phyloP scores from a whole-genome alignment of 139 green algal genomes.

The Pseudopediastrum boryanum region DNA sequence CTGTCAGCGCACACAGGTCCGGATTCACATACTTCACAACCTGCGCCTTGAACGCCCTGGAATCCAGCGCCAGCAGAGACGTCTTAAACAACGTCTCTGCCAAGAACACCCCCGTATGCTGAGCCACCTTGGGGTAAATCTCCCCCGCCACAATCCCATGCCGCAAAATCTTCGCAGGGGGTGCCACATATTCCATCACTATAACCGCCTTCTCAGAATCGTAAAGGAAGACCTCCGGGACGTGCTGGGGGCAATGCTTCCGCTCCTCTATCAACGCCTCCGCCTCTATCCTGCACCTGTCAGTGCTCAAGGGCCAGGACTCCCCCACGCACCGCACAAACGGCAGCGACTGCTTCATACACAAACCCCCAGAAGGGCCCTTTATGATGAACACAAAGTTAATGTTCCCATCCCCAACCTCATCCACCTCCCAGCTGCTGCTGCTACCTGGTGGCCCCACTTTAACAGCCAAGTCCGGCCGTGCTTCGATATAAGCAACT shows the following conservation, averaged over 20 bases:
- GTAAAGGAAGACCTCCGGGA: constrained; percentile 75
- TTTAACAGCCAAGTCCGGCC: constrained; percentile 48
- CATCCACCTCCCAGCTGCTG: constrained; percentile 48
- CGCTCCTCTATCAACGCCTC: constrained; percentile 65
- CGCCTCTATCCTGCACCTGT: constrained; percentile 77
- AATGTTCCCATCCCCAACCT: constrained; percentile 98
- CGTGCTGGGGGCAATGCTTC: constrained; percentile 74
- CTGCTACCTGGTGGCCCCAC: constrained; percentile 51
- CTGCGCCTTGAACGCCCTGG: constrained; percentile 55
- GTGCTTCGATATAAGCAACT: constrained; percentile 58
- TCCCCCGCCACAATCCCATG: constrained; percentile 56
- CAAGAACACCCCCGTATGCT: constrained; percentile 80
- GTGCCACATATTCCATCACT: constrained; percentile 87
- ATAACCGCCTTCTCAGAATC: constrained; percentile 67
- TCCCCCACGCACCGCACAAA: constrained; percentile 93
- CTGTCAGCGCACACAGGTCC: constrained; percentile 92
- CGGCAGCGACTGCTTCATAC: constrained; percentile 91
- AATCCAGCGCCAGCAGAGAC: constrained; percentile 74
- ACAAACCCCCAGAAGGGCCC: constrained; percentile 72
- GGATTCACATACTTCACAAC: constrained; percentile 73
- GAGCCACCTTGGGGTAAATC: constrained; percentile 75
- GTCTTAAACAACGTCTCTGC: constrained; percentile 88
- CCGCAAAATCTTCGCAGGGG: constrained; percentile 88
- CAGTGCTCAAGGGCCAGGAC: constrained; percentile 90
- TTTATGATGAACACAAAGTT: constrained; percentile 98